Evolutionary conservation across 495 filamentous ascomycete species (phyloP).

Genomic region (Aspergillus nidulans): DNA sequence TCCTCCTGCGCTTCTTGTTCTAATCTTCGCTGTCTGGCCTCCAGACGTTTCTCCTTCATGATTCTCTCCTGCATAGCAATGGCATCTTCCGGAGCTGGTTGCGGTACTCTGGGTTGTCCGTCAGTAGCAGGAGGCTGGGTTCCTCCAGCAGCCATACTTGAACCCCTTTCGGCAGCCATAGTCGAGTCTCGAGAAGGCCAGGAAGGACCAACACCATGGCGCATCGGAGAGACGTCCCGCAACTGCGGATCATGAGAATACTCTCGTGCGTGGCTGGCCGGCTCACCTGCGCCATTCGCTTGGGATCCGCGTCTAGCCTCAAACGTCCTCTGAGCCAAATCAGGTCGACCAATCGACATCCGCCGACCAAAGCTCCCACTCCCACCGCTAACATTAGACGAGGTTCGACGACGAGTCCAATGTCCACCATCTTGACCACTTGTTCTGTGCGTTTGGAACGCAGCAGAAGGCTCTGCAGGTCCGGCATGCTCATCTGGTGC

Average conservation of each 20-base stretch:
- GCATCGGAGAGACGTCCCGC: conserved; percentile 23
- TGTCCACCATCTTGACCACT: conserved; percentile 60
- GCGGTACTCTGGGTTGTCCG: conserved; percentile 28
- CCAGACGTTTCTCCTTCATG: conserved; percentile 77
- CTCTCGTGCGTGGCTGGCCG: conserved; percentile 26
- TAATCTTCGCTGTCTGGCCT: conserved; percentile 69
- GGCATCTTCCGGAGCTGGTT: conserved; percentile 49
- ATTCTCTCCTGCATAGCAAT: conserved; percentile 70
- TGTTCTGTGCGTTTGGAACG: conserved; percentile 79
- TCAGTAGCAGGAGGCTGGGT: conserved; percentile 19
- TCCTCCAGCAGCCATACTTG: conserved; percentile 39
- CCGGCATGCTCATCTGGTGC: conserved; percentile 52
- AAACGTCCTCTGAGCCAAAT: conserved; percentile 41
- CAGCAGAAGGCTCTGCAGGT: conserved; percentile 85
- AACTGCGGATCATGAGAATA: conserved; percentile 16
- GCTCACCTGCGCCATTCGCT: conserved; percentile 37
- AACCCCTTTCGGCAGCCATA: conserved; percentile 26
- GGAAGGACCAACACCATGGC: conserved; percentile 21
- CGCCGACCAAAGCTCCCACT: conserved; percentile 66
- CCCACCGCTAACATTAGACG: conserved; percentile 92
- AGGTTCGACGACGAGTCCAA: conserved; percentile 77
- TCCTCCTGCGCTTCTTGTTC: conserved; percentile 82
- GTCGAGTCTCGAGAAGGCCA: conserved; percentile 51
- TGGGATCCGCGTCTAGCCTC: conserved; percentile 46
- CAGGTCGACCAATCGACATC: conserved; percentile 50